phyloP scores from a whole-genome alignment of 78 protist genomes.

The Bodo saltans region DNA sequence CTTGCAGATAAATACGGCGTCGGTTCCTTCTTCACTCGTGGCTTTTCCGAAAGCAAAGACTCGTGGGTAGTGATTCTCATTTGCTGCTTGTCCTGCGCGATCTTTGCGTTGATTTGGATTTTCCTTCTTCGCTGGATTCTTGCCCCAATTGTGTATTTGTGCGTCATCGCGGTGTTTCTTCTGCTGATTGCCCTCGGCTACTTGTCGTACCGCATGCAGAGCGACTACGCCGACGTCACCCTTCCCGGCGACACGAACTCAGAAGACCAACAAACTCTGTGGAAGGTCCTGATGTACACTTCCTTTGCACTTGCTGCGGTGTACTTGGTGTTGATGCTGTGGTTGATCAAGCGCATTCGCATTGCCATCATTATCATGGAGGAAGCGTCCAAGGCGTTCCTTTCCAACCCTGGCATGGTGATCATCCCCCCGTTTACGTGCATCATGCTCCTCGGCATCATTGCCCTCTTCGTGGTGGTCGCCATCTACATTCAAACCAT shows the following conservation, averaged over 20 bases:
- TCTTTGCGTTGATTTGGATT: not conserved
- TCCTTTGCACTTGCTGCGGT: not conserved
- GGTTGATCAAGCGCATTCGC: not conserved
- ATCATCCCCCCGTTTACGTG: conserved; percentile 6
- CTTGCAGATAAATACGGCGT: not conserved
- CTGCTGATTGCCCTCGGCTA: not conserved
- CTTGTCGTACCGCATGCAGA: not conserved
- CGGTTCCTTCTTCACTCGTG: not conserved
- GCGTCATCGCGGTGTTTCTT: not conserved
- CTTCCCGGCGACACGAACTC: not conserved
- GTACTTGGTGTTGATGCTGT: conserved; percentile 13
- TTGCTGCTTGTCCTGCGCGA: not conserved
- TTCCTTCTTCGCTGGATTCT: not conserved
- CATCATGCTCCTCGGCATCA: not conserved
- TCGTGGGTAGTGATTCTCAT: not conserved
- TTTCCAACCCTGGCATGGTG: not conserved
- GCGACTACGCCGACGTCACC: not conserved
- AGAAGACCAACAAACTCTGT: not conserved
- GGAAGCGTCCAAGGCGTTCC: not conserved
- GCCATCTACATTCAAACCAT: not conserved
- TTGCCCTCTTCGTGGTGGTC: not conserved
- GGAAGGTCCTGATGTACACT: not conserved
- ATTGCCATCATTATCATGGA: conserved; percentile 5
- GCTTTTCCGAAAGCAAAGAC: not conserved
- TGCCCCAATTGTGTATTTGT: not conserved